Evolutionary conservation across 106 monocot species (phyloP), one percentile per base, ranked within the genome.

Genomic region (Acorus calamus): DNA sequence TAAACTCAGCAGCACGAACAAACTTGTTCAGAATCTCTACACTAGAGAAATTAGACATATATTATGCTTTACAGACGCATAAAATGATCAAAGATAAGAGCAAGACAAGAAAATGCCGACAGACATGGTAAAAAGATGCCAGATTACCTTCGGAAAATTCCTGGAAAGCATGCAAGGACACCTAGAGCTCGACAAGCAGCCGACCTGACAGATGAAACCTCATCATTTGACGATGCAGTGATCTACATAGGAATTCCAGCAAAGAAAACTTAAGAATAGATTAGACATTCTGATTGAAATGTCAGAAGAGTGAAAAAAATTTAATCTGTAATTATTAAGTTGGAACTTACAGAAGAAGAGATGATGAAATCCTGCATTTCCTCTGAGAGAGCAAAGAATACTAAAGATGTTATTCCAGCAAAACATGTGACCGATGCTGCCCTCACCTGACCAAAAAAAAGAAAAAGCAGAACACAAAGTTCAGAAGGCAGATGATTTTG

Each of bases 121-220:
- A n/a, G n/a, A n/a, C n/a, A n/a, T n/a, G n/a, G n/a, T n/a, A n/a
- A n/a, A n/a, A n/a, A n/a, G n/a, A n/a, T n/a, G n/a, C n/a, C n/a
- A 75, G 53, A 56, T 67, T 76, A 98, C 96, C 81, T 72, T 47
- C 63, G 73, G 59, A 91, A 59, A 47, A 79, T 75, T 62, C 72
- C 66, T 8, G 81, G 62, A 61, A 98, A 98, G 72, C 78, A 82
- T 67, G 81, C 44, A 57, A 98, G 54, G 10, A 98, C 86, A 69
- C 98, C 98, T 73, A 98, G 76, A 55, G 85, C 98, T 57, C 98
- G 80, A 60, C 98, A 98, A 64, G 91, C 91, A 77, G 91, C 85
- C 60, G 98, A 82, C 71, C 81, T 91, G 49, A 92, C 87, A 44
- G 79, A 74, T 65, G 91, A 71, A 63, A 69, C 61, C 12, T 68